Evolutionary conservation across 208 protist genomes (phyloP), one percentile per base, ranked within the genome.

Genomic region (Porcisia hertigi): DNA sequence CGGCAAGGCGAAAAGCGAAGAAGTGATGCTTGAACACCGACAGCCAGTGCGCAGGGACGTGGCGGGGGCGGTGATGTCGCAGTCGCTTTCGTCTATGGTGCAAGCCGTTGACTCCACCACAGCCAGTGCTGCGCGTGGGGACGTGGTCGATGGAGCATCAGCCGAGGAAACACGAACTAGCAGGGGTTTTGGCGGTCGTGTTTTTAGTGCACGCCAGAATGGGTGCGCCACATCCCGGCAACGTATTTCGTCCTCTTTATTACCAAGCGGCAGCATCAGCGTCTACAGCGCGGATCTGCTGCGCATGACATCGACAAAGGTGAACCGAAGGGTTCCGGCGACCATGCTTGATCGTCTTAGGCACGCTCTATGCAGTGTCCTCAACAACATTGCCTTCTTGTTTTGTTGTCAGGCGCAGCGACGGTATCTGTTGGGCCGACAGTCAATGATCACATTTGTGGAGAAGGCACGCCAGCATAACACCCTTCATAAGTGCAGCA

Each of bases 351-450:
- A 81, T 20, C 71, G 73, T 30, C 65, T 88, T 45, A 73, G 76
- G 69, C 81, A 81, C 77, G 74, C 78, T 14, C 80, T 88, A 7
- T 82, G 78, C 65, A 73, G 77, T 11, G 80, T 88, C 20, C 75
- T 81, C 52, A 88, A 88, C 75, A 88, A 83, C 76, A 79, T 85
- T 43, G 84, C 84, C 53, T 81, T 77, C 41, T 59, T 85, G n/a
- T 83, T 80, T 66, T 88, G 80, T 62, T 74, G 83, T 14, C 76
- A 88, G 49, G 84, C 84, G 11, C 80, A 73, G 54, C 70, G 79
- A 1, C 72, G 83, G 58, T 83, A 85, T 72, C 39, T 63, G 36
- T 36, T 73, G 12, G 74, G 73, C 47, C 80, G 75, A 45, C 18
- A 76, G 54, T 69, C 76, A 30, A 77, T 85, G 57, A 11, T 65